Base-by-base conservation (phyloP, 2,329 filamentous ascomycete genomes). In the Lojkania enalia region DNA sequence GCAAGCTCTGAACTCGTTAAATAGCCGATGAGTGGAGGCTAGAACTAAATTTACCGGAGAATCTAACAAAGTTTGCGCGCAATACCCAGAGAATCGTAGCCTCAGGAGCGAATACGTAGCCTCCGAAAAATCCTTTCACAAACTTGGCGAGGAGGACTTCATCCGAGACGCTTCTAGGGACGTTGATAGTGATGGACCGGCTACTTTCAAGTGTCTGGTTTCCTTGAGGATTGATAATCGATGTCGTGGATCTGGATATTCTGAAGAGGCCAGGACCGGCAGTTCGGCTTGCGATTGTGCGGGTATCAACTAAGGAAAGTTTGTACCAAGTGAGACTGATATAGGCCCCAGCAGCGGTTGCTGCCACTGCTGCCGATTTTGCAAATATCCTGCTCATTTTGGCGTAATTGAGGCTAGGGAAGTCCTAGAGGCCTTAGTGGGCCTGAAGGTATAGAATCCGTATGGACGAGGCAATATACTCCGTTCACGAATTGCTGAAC, bases 91-190 rank as follows among this genome's bases (percentile, higher is more conserved):
- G 33, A 1, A 52, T 9, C 4, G 7, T 16, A 4, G 42, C 20
- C 27, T 56, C 53, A 6, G 48, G 46, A 4, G 31, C 37, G 3
- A 56, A 50, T 5, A 50, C 44, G 30, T 44, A 42, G 1, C 53
- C 48, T 1, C 51, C 53, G 31, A 54, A 56, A 32, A 54, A 56
- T 11, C 51, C 53, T 19, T 52, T 50, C 1, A 52, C 35, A 27
- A 52, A 56, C 16, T 32, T 36, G 15, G 48, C 46, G 3, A 56
- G 19, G 4, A 54, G 33, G 9, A 32, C 36, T 19, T 54, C 51
- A 40, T 54, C 46, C 2, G 38, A 32, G 2, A 51, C 1, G 4
- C 13, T 14, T 7, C 23, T 12, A n/a, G 38, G 40, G 3, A 56
- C 13, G 1, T 25, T 13, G 9, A 53, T 2, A 3, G 30, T 44